phyloP scores from a whole-genome alignment of 192 early-diverging fungal species.

The Globomyces pollinis-pini region DNA sequence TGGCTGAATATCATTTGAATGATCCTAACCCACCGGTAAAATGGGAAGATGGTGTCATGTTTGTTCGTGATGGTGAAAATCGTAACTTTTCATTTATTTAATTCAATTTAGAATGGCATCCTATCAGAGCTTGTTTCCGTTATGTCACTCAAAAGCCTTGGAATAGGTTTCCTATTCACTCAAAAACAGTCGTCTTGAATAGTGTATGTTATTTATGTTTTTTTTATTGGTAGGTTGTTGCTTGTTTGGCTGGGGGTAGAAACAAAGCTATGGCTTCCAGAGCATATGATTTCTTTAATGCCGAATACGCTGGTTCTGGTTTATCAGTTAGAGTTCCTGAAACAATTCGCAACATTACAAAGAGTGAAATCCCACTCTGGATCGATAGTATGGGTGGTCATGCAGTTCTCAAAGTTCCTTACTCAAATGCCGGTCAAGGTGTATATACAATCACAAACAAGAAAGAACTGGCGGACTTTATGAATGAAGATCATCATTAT shows the following conservation, averaged over 20 bases:
- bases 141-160: constrained; percentile 87
- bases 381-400: constrained; percentile 78
- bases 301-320: constrained; percentile 64
- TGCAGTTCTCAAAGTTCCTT: constrained; percentile 78
- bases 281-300: constrained; percentile 79
- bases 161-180: constrained; percentile 72
- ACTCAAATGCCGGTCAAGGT: constrained; percentile 81
- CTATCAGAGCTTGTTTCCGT: constrained; percentile 80
- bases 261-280: constrained; percentile 88
- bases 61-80: constrained; percentile 54
- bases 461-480: constrained; percentile 63
- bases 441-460: constrained; percentile 84
- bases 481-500: constrained; percentile 71
- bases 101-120: constrained; percentile 55
- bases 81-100: constrained; percentile 23
- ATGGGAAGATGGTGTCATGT: constrained; percentile 68
- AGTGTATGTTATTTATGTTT: constrained; percentile 18
- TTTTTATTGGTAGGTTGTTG: constrained; percentile 46
- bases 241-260: constrained; percentile 78
- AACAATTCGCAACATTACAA: constrained; percentile 79
- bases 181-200: constrained; percentile 73
- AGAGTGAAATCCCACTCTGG: constrained; percentile 74
- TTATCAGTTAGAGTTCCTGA: constrained; percentile 67
- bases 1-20: constrained; percentile 64
- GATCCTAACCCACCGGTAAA: constrained; percentile 70